Evolutionary conservation across 2,329 filamentous ascomycete genomes (phyloP), one percentile per base, ranked within the genome.

Genomic region (Alternaria triticina): DNA sequence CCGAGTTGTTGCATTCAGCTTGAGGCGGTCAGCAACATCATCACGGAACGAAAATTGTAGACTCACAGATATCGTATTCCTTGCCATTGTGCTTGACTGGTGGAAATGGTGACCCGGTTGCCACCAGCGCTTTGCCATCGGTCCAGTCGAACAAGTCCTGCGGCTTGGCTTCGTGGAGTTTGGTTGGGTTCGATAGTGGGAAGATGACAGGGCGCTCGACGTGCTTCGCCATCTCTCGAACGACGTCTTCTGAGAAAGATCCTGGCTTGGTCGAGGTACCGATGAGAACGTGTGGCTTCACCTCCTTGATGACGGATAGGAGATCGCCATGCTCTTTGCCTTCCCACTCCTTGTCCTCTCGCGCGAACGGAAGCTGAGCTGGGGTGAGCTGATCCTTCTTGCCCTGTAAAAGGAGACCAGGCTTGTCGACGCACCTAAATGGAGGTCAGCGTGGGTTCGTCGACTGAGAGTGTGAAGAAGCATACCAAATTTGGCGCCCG

Each of bases 1-100:
- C 91, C 1, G 89, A 91, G 81, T 97, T 97, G 82, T 97, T 97
- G 82, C 94, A 97, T 79, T 97, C 93, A 23, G 92, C 92, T 74
- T 86, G 11, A 22, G 5, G 15, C 13, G n/a, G 47, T 71, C 45
- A 74, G 64, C 23, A 44, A n/a, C 6, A 33, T 43, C 17, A n/a
- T 12, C 5, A 28, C 15, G 43, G 10, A 15, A 44, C 7, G 22
- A 9, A 3, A 49, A n/a, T 33, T 12, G 52, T 12, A 65, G 10
- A 74, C 81, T 73, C 74, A 86, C 84, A 83, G 17, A 89, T 84
- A 45, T 88, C 86, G 58, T 85, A 85, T 70, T 84, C 82, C 45
- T 80, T 82, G 0, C 86, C 86, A 15, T 85, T 79, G 57, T 85
- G 86, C 54, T 86, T 86, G 13, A 96, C 92, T 0, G 93, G 90